These are phyloP conservation scores for Puccinia hordei DNA, from an alignment of 1,284 basidiomycete species.

Conservation along the genomic window DNA sequence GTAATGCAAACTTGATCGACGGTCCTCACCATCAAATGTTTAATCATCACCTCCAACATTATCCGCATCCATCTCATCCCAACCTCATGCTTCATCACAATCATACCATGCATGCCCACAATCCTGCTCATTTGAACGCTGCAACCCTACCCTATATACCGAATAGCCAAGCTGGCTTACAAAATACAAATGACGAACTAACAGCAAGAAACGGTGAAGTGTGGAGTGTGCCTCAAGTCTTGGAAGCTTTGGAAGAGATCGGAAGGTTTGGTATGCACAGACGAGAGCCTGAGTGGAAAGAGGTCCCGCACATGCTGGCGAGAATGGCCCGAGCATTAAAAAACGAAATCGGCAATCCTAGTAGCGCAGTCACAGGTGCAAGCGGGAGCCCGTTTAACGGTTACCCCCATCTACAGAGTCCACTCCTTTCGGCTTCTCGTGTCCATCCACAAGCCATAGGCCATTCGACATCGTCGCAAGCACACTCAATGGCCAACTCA, in stretches of 20 bases:
- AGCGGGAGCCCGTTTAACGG: conserved; percentile 4
- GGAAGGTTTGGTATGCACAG: conserved; percentile 16
- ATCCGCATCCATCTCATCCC: conserved; percentile 16
- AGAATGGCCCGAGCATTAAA: conserved; percentile 24
- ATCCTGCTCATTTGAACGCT: conserved; percentile 1
- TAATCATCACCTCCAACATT: conserved; percentile 9
- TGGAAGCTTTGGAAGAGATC: conserved; percentile 38
- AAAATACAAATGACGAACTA: neutral
- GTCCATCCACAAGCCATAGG: conserved; percentile 17
- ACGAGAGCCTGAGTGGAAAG: conserved; percentile 32
- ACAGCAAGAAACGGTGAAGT: neutral
- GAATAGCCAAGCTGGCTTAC: conserved; percentile 15
- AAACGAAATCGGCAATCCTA: conserved; percentile 19
- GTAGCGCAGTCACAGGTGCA: neutral
- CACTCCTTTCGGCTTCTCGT: conserved; percentile 19
- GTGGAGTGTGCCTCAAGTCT: conserved; percentile 28
- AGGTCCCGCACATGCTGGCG: conserved; percentile 32
- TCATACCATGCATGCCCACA: conserved; percentile 28
- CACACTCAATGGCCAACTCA: conserved; percentile 15
- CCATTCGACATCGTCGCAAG: conserved; percentile 8
- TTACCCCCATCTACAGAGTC: conserved; percentile 28
- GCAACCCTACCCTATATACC: conserved; percentile 14
- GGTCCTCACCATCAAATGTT: conserved; percentile 25
- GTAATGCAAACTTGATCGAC: neutral
- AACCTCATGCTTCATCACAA: conserved; percentile 14